Evolutionary conservation across 345 rosid genomes (phyloP).

Genomic region (Melaleuca quinquenervia): DNA sequence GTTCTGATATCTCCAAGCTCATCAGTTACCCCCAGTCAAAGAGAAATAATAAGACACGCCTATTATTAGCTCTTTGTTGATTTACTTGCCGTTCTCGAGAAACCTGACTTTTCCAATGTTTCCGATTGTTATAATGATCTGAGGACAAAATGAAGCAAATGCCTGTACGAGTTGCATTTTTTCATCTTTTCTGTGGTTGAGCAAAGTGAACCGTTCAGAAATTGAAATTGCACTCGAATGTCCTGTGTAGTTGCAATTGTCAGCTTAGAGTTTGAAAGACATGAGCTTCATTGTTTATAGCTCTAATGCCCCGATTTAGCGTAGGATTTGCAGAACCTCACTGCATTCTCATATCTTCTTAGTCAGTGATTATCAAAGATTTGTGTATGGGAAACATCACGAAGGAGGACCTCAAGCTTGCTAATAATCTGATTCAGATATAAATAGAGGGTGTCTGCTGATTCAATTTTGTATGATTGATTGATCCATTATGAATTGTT

Average conservation of each 20-base stretch:
- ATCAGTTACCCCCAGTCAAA: neutral
- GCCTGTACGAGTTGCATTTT: neutral
- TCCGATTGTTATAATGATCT: neutral
- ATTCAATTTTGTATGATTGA: neutral
- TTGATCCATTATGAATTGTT: neutral
- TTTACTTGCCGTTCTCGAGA: neutral
- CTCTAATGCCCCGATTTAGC: neutral
- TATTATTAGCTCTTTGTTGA: neutral
- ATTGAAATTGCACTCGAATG: neutral
- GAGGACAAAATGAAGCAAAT: neutral
- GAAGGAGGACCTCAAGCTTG: neutral
- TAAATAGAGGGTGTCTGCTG: neutral
- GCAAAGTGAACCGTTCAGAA: neutral
- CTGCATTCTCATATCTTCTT: neutral
- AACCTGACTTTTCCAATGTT: neutral
- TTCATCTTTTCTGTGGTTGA: neutral
- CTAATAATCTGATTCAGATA: neutral
- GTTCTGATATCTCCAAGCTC: neutral
- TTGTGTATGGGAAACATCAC: neutral
- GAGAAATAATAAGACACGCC: neutral
- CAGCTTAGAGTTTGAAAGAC: neutral
- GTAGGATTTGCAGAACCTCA: neutral
- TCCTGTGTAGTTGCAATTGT: neutral
- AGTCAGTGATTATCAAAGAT: neutral
- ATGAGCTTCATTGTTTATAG: neutral